Evolutionary conservation across 495 filamentous ascomycete species (phyloP), one percentile per base, ranked within the genome.

Genomic region (Rhizodiscina lignyota): DNA sequence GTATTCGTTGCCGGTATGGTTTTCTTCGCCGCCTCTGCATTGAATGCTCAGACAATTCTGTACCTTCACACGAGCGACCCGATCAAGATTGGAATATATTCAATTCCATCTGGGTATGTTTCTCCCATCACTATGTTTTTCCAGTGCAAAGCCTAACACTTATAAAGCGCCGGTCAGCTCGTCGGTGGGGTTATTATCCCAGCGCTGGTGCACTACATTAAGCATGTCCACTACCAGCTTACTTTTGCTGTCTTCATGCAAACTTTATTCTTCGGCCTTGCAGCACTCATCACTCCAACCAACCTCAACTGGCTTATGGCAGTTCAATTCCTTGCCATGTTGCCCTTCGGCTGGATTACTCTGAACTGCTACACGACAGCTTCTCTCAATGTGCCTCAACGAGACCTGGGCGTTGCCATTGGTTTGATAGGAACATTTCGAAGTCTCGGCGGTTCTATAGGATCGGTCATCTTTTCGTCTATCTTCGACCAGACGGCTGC

Each of bases 281-380:
- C 51, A 24, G 51, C 55, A 6, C 22, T 38, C 12, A 41, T 49
- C 18, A 48, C 52, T 2, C 53, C 53, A 4, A 29, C 39, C 18
- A 48, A 58, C 38, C 39, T 48, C 33, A 38, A 33, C 35, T 50
- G 43, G 32, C 40, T 53, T 24, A 54, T 55, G 51, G 43, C 40
- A 13, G 31, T 50, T 17, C 54, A 58, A 33, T 45, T 58, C 31
- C 42, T 58, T 21, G 54, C 50, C 28, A 48, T 50, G 44, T 36
- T 40, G 8, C 47, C 49, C 27, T 58, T 58, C 37, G 45, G 47
- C 34, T 51, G 44, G 48, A 52, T 55, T 34, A 58, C 53, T 17
- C 24, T 49, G 18, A 43, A 42, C 31, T 53, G 47, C 38, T 56
- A 56, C 28, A 47, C 52, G 13, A 32, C 45, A 4, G 49, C 53